Percentiles rank a stretch among this genome's conserved stretches.
These are phyloP conservation scores for Nakazawaea anatomiae DNA, from an alignment of 805 yeast genomes.

Conservation along the genomic window DNA sequence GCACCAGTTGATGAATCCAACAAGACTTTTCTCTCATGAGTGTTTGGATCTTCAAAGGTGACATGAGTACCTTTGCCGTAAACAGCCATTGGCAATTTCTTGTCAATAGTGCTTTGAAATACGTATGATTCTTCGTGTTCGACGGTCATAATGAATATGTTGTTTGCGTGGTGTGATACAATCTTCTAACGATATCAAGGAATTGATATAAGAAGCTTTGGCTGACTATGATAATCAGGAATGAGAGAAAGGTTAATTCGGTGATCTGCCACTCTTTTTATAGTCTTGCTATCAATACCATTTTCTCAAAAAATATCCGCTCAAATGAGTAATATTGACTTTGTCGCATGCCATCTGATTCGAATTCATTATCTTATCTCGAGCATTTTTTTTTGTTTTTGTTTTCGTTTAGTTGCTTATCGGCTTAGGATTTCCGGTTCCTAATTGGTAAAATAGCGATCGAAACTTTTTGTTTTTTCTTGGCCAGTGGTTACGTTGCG, in stretches of 20 bases:
- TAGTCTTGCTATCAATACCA: too few relatives aligned
- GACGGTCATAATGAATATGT: conserved; percentile 16
- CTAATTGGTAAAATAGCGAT: background rate
- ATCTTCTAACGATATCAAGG: too few relatives aligned
- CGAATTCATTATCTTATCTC: background rate
- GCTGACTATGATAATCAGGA: too few relatives aligned
- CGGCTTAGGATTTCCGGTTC: conserved; percentile 2
- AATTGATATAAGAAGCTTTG: background rate
- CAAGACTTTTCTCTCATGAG: conserved; percentile 26
- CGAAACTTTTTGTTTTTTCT: background rate
- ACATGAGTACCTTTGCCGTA: conserved; percentile 34
- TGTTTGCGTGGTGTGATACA: too few relatives aligned
- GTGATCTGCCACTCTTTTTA: too few relatives aligned
- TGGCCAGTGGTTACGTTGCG: too few relatives aligned
- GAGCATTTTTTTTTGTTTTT: background rate
- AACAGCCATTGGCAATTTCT: conserved; percentile 32
- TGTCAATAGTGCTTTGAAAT: conserved; percentile 36
- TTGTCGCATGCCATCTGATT: background rate
- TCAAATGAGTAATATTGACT: too few relatives aligned
- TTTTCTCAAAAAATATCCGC: too few relatives aligned
- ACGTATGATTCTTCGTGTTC: conserved; percentile 28
- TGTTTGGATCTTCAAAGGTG: conserved; percentile 28
- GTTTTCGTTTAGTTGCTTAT: background rate
- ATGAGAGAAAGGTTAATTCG: too few relatives aligned
- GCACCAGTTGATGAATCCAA: conserved; percentile 36